phyloP scores from a whole-genome alignment of 2,329 filamentous ascomycete genomes.

The Aspergillus sojae region DNA sequence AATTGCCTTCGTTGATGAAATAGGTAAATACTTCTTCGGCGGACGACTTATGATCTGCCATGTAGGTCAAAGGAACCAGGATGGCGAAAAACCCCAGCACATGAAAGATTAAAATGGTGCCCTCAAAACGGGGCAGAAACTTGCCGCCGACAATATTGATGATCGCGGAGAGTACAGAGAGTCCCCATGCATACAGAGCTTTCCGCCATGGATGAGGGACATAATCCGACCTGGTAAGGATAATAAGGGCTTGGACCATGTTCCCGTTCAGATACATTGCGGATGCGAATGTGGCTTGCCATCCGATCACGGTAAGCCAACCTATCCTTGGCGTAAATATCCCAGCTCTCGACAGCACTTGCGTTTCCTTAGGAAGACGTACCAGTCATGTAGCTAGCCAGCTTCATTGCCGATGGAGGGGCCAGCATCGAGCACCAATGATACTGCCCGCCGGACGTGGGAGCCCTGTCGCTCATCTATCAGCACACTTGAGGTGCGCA shows the following conservation, averaged over 20 bases:
- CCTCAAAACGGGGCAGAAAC: slow-evolving; percentile 52
- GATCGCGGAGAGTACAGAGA: slow-evolving; percentile 40
- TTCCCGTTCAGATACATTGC: slow-evolving; percentile 35
- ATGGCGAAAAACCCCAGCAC: slow-evolving; percentile 56
- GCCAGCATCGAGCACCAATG: slow-evolving; percentile 48
- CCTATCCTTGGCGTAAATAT: slow-evolving; percentile 21
- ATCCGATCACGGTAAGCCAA: slow-evolving; percentile 47
- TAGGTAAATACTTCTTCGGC: slow-evolving; percentile 49
- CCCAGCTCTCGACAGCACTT: background rate
- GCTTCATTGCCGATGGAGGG: slow-evolving; percentile 34
- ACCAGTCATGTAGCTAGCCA: slow-evolving; percentile 44
- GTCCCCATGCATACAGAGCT: slow-evolving; percentile 51
- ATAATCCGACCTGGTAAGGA: slow-evolving; percentile 44
- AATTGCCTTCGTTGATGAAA: slow-evolving; percentile 53
- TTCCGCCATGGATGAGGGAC: slow-evolving; percentile 50
- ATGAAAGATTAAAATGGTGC: slow-evolving; percentile 52
- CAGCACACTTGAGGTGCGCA: background rate
- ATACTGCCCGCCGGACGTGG: slow-evolving; percentile 42
- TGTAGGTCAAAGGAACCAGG: slow-evolving; percentile 49
- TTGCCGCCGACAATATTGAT: slow-evolving; percentile 50
- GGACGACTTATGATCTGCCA: slow-evolving; percentile 45
- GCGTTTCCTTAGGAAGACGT: background rate
- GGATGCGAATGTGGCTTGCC: slow-evolving; percentile 48
- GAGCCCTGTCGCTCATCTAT: slow-evolving; percentile 26
- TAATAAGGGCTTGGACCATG: slow-evolving; percentile 39